Conservation (phyloP, 2,329 filamentous ascomycete species). For the Elsinoe australis region DNA sequence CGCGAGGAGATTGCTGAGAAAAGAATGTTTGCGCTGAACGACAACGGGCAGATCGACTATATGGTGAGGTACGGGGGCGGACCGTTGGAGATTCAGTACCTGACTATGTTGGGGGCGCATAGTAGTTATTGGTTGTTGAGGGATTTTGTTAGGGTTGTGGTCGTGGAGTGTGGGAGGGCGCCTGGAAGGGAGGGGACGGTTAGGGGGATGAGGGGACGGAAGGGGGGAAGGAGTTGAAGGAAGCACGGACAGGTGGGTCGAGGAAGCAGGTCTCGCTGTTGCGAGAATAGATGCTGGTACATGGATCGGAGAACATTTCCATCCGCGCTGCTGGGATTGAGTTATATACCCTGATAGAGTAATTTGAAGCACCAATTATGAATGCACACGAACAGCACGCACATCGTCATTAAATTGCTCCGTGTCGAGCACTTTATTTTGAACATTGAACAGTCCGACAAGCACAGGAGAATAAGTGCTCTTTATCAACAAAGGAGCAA, state of each 20-base stretch:
- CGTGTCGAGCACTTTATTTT: too few species aligned
- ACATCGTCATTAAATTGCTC: too few species aligned
- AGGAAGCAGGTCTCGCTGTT: background rate
- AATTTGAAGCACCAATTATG: too few species aligned
- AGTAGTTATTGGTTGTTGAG: slow-evolving; percentile 84
- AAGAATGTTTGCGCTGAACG: slow-evolving; percentile 79
- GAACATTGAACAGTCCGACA: too few species aligned
- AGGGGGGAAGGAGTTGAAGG: slow-evolving; percentile 34
- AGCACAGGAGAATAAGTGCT: too few species aligned
- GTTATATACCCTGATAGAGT: too few species aligned
- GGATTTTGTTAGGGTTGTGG: slow-evolving; percentile 86
- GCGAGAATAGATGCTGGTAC: background rate
- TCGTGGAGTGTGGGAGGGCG: slow-evolving; percentile 73
- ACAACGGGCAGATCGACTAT: slow-evolving; percentile 94
- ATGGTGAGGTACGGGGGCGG: slow-evolving; percentile 77
- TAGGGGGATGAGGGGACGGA: slow-evolving; percentile 47
- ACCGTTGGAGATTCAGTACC: slow-evolving; percentile 85
- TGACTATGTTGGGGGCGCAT: slow-evolving; percentile 95
- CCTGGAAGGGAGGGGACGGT: slow-evolving; percentile 57
- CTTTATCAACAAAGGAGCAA: too few species aligned
- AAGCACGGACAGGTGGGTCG: background rate
- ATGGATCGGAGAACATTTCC: too few species aligned
- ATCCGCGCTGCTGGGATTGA: too few species aligned
- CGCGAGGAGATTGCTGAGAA: slow-evolving; percentile 87
- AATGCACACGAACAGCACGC: too few species aligned